These are phyloP conservation scores for Huntiella savannae DNA, from an alignment of 2,329 filamentous ascomycete species.

Conservation along the genomic window DNA sequence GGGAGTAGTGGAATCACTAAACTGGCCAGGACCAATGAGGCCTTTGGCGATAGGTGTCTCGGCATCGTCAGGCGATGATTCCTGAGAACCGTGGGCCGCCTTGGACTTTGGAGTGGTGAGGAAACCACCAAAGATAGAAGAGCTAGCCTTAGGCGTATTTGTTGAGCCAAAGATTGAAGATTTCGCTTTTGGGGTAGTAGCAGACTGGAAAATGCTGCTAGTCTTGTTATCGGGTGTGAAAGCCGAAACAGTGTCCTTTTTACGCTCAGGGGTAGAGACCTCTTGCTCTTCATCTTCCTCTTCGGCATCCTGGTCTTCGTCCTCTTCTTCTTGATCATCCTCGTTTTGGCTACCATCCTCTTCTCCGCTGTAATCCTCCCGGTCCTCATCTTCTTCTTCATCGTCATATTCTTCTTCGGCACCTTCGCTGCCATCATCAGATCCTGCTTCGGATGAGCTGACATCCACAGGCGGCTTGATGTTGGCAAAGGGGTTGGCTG, in stretches of 20 bases:
- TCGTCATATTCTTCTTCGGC: background rate
- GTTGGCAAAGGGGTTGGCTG: conserved; percentile 7
- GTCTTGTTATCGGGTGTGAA: background rate
- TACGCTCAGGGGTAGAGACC: conserved; percentile 16
- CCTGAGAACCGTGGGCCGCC: background rate
- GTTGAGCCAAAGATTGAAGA: conserved; percentile 2
- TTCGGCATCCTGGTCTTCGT: background rate
- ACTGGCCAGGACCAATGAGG: background rate
- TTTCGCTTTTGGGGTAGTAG: background rate
- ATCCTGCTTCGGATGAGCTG: conserved; percentile 8
- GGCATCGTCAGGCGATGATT: conserved; percentile 3
- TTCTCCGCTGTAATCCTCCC: background rate
- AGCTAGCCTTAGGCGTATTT: conserved; percentile 4
- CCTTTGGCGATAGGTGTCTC: conserved; percentile 1
- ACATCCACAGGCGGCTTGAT: background rate
- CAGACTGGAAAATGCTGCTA: background rate
- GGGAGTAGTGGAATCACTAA: conserved; percentile 26
- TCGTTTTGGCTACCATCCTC: background rate
- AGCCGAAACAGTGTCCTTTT: conserved; percentile 1
- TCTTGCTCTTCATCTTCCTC: background rate
- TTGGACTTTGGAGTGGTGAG: conserved; percentile 2
- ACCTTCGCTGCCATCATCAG: background rate
- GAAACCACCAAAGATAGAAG: conserved; percentile 1
- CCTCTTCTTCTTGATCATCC: conserved; percentile 1
- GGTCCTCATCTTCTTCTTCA: conserved; percentile 12